phyloP scores from a whole-genome alignment of 495 filamentous ascomycete species.

The Darksidea phi region DNA sequence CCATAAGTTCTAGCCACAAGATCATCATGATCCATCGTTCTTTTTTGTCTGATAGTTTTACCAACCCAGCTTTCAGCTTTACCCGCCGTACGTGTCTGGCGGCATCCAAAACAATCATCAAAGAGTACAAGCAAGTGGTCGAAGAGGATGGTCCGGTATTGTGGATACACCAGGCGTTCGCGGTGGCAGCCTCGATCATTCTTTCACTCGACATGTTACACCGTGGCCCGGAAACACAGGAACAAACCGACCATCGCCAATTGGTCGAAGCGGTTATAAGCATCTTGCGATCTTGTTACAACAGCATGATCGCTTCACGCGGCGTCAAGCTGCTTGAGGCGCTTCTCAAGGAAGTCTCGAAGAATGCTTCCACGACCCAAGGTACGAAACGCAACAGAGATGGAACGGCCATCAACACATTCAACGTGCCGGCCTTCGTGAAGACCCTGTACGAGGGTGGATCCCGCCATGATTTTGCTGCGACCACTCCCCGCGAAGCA shows the following conservation, averaged over 20 bases:
- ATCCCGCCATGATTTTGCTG: background rate
- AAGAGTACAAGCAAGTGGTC: background rate
- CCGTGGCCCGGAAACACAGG: background rate
- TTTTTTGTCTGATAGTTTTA: slow-evolving; percentile 10
- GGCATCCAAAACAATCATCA: slow-evolving; percentile 17
- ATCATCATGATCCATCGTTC: slow-evolving; percentile 15
- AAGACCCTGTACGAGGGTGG: background rate
- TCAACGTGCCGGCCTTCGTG: background rate
- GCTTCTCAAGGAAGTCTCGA: background rate
- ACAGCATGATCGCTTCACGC: slow-evolving; percentile 10
- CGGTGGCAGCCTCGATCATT: slow-evolving; percentile 12
- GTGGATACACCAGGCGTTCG: slow-evolving; percentile 22
- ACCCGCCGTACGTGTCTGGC: slow-evolving; percentile 23
- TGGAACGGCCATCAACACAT: background rate
- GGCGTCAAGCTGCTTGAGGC: slow-evolving; percentile 2
- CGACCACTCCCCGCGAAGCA: background rate
- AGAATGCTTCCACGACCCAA: background rate
- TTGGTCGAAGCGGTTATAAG: slow-evolving; percentile 3
- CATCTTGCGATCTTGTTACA: background rate
- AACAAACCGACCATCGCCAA: background rate
- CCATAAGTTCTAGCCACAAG: too few relatives aligned
- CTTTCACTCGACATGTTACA: slow-evolving; percentile 18
- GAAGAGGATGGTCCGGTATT: slow-evolving; percentile 7
- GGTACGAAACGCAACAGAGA: background rate
- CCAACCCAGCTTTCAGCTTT: slow-evolving; percentile 15